Conservation (phyloP, 257 asterid genomes). For the Fraxinus quadrangulata region DNA sequence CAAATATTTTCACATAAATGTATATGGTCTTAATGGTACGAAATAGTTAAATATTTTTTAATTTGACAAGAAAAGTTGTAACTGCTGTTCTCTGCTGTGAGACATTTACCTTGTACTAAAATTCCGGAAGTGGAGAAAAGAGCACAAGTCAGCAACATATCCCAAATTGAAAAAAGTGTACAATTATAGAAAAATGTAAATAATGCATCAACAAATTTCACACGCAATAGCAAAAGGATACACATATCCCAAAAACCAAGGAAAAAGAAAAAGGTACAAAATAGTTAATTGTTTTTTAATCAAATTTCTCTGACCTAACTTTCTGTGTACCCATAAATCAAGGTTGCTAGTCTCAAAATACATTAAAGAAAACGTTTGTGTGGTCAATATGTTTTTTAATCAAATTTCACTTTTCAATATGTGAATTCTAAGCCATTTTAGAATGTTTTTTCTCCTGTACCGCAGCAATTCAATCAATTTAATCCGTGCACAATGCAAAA, state of each 20-base stretch:
- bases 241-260: neutral
- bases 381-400: no score
- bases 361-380: neutral
- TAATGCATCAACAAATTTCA: slow-evolving; percentile 26
- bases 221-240: slow-evolving; percentile 51
- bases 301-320: slow-evolving; percentile 16
- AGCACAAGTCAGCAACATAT: slow-evolving; percentile 51
- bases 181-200: slow-evolving; percentile 38
- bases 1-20: no score
- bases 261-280: neutral
- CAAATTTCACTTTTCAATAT: no score
- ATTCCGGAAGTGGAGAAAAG: slow-evolving; percentile 41
- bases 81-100: slow-evolving; percentile 34
- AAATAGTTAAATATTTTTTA: no score
- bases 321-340: slow-evolving; percentile 40
- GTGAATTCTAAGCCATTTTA: no score
- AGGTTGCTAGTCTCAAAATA: neutral
- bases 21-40: no score
- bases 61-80: no score
- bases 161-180: slow-evolving; percentile 36
- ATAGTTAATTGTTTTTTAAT: slow-evolving; percentile 26
- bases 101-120: slow-evolving; percentile 58
- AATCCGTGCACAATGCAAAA: no score
- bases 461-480: no score
- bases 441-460: no score